A percentile compares a stretch with the other conserved stretches of the same genome.
Evolutionary conservation across 257 asterid genomes (phyloP).

Genomic region (Orobanche coerulescens): DNA sequence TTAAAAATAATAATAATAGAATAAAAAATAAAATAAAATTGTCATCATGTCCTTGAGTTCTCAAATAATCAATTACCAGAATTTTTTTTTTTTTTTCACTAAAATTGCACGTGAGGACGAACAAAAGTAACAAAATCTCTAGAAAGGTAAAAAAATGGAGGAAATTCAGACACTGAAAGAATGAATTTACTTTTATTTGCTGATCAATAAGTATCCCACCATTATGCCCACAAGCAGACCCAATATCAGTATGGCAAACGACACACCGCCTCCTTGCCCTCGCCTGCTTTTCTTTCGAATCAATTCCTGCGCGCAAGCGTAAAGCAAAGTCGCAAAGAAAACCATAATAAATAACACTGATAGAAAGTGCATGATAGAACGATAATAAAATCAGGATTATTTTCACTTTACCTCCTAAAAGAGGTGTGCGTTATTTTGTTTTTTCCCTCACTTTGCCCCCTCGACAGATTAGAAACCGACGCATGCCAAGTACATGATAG

Average conservation of each 20-base stretch:
- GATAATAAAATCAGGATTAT: background rate
- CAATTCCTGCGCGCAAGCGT: slow-evolving; percentile 37
- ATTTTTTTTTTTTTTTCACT: too few species aligned
- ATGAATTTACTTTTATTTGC: slow-evolving; percentile 19
- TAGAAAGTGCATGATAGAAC: background rate
- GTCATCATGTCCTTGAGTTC: background rate
- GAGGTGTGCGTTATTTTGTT: too few species aligned
- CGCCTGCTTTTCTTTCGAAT: slow-evolving; percentile 32
- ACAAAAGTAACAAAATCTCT: background rate
- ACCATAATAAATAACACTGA: background rate
- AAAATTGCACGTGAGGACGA: background rate
- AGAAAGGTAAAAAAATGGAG: background rate
- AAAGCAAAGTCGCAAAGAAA: slow-evolving; percentile 9
- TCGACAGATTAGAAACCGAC: background rate
- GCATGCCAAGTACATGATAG: background rate
- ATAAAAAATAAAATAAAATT: background rate
- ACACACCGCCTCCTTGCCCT: slow-evolving; percentile 36
- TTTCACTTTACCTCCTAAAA: too few species aligned
- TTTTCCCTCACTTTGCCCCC: too few species aligned
- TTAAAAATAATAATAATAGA: too few species aligned
- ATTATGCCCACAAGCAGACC: slow-evolving; percentile 47
- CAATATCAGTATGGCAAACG: slow-evolving; percentile 31
- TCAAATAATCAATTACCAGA: slow-evolving; percentile 11
- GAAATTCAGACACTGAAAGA: slow-evolving; percentile 9
- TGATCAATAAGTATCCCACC: slow-evolving; percentile 53